Evolutionary conservation across 1,284 basidiomycete genomes (phyloP).

Genomic region (Xerocomus minutiporus): DNA sequence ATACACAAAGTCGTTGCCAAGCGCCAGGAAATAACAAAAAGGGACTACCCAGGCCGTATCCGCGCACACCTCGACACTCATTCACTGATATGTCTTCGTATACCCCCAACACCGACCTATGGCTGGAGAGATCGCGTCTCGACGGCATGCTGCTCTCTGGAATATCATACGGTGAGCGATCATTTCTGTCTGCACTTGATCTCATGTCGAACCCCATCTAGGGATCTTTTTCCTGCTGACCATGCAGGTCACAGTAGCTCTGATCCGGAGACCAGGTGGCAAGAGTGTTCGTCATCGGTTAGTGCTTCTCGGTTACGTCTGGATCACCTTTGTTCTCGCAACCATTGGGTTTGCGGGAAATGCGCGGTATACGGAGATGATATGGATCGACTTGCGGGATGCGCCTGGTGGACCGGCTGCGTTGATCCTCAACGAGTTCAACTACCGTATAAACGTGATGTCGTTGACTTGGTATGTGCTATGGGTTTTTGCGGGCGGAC

Average conservation of each 20-base stretch:
- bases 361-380: slow-evolving; percentile 31
- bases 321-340: slow-evolving; percentile 29
- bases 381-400: slow-evolving; percentile 32
- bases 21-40: neutral
- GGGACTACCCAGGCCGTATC: neutral
- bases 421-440: slow-evolving; percentile 24
- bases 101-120: slow-evolving; percentile 19
- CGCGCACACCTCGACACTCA: neutral
- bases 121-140: slow-evolving; percentile 28
- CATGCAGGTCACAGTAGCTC: slow-evolving; percentile 13
- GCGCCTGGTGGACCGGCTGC: slow-evolving; percentile 21
- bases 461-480: slow-evolving; percentile 18
- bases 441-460: slow-evolving; percentile 18
- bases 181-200: neutral
- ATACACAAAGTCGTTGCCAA: neutral
- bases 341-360: slow-evolving; percentile 32
- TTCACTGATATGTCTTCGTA: slow-evolving; percentile 16
- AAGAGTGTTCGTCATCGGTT: neutral
- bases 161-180: slow-evolving; percentile 19
- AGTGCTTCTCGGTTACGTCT: slow-evolving; percentile 21
- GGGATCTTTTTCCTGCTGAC: slow-evolving; percentile 23
- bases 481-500: neutral
- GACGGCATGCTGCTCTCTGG: slow-evolving; percentile 21
- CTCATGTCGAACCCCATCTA: neutral
- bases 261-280: slow-evolving; percentile 7